Evolutionary conservation across 768 basidiomycete species (phyloP).

Genomic region (Leucocoprinus leucothites): DNA sequence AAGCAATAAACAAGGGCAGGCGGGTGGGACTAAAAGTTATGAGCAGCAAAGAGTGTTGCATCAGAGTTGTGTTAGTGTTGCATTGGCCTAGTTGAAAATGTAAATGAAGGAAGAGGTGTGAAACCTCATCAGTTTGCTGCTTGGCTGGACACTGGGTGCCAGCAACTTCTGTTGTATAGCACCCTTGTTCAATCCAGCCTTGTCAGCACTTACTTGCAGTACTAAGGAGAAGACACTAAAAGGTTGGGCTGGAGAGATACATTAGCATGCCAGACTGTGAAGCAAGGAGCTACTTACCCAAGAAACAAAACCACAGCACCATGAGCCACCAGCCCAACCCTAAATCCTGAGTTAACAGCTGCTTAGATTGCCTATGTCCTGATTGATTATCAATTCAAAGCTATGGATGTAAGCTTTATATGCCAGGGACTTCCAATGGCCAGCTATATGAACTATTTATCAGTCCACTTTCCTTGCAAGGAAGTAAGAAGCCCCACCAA

Average conservation of each 20-base stretch:
- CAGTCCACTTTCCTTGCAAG: conserved; percentile 27
- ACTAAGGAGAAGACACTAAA: not conserved
- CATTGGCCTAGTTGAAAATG: no score
- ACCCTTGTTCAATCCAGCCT: not conserved
- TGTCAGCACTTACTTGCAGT: not conserved
- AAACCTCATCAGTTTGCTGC: no score
- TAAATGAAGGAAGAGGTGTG: no score
- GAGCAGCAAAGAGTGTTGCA: no score
- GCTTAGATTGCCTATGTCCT: conserved; percentile 12
- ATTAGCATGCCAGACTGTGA: not conserved
- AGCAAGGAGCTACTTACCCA: not conserved
- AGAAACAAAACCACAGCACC: not conserved
- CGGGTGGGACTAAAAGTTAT: no score
- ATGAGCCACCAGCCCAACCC: not conserved
- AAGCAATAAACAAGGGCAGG: no score
- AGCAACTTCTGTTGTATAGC: no score
- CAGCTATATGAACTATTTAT: conserved; percentile 29
- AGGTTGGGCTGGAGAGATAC: not conserved
- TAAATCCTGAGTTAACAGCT: not conserved
- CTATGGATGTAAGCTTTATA: conserved; percentile 36
- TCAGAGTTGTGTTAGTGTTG: no score
- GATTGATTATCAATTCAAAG: conserved; percentile 29
- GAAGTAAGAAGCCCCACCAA: conserved; percentile 37
- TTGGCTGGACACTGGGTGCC: no score
- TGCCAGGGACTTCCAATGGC: conserved; percentile 37